Evolutionary conservation across 2,329 filamentous ascomycete species (phyloP), one percentile per base, ranked within the genome.

Genomic region (Colletotrichum chrysophilum): DNA sequence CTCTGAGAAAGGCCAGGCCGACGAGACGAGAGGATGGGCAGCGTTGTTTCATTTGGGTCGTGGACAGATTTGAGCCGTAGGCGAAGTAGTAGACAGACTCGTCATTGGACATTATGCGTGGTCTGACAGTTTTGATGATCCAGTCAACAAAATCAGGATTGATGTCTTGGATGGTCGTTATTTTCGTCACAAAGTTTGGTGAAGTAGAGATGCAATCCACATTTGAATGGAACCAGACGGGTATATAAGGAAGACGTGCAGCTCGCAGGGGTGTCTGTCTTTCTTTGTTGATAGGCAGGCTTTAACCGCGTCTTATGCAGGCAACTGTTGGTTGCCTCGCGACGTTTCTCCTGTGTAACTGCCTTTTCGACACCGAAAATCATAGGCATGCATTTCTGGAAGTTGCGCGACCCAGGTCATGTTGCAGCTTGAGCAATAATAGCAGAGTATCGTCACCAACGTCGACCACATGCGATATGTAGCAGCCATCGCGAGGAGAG

Each of bases 41-140:
- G 68, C 93, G 91, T 61, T 81, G 78, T 5, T 79, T 79, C 93
- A 95, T 95, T 83, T 94, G 93, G 32, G 87, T 83, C 1, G 88
- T 88, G 82, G 92, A 94, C 74, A 95, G 88, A 82, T 95, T 95
- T 81, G 90, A 92, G 77, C 93, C 93, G 83, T 93, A 95, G 79
- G 90, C 93, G 81, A 95, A 94, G 86, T 94, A 94, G 77, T 91
- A 65, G 30, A 34, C 4, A 5, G n/a, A 7, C 7, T 62, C 21
- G 18, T 18, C 4, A 9, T 14, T 32, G 5, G 28, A 34, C 56
- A 60, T 60, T 60, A 5, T 58, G 55, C 16, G 18, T 43, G 38
- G 16, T 5, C 9, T 43, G 18, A 4, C 18, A n/a, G 8, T 10
- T 43, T 43, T n/a, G 38, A 43, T 43, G 13, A 10, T 3, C 16